Base-by-base conservation (phyloP, 176 grass and related monocot genomes). In the Carex cristatella region DNA sequence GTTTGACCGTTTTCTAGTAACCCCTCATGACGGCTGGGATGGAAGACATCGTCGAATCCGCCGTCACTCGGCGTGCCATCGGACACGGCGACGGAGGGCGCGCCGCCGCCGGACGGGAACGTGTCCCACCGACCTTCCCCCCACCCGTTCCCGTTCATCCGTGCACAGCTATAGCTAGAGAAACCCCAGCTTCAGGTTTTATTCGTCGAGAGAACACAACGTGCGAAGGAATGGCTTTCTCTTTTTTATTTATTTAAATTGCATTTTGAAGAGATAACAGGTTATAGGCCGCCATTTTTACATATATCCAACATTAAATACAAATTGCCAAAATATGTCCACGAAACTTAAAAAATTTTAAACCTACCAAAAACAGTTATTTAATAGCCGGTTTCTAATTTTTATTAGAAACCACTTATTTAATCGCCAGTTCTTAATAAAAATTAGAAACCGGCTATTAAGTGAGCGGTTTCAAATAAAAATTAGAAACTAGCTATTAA, bases 1-100 rank as follows among this genome's bases (percentile, higher is more conserved):
- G 60, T 67, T 32, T 78, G 48, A 65, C 80, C 81, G 10, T 72
- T 61, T 28, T 81, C 44, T 18, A 74, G 19, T 35, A 90, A 79
- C 10, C 89, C 89, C 73, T 90, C 89, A 32, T 90, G 89, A 31
- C 78, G 75, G 49, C 75, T 85, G 2, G 89, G 89, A 44, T 86
- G 89, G 74, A 90, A 90, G 49, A 90, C 64, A 27, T 90, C 85
- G 18, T 87, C 89, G 59, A 83, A 64, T 53, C 42, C 53, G 56
- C 9, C 27, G 30, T 77, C 65, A 31, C 49, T 79, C 53, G 53
- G 53, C 7, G 51, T 79, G 13, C 53, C 74, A 35, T 30, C 73
- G 4, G 73, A 33, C 4, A 6, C 49, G 1, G 73, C 73, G 7
- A 15, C 73, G 18, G 73, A 78, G 0, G 73, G 23, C 0, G 27